phyloP scores from a whole-genome alignment of 257 asterid species.

The Gentiana straminea region DNA sequence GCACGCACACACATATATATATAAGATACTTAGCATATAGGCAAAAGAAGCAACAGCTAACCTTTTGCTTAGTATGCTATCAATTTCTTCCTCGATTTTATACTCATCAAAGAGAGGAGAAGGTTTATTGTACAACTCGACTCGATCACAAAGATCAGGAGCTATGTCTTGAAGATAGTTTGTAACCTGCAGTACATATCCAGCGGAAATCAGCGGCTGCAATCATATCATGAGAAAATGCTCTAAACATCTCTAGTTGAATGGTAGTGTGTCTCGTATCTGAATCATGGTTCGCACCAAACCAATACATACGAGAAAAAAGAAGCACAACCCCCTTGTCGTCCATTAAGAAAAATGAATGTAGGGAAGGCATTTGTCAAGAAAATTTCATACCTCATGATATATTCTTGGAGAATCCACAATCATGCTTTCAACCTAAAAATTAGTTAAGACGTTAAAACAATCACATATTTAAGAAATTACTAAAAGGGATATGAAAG shows the following conservation, averaged over 20 bases:
- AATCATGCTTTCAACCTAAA: constrained; percentile 77
- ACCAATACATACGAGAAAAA: neutral
- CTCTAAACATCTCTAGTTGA: neutral
- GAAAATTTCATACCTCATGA: constrained; percentile 66
- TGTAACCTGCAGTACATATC: constrained; percentile 50
- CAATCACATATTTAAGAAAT: neutral
- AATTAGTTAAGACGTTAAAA: constrained; percentile 2
- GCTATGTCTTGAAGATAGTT: constrained; percentile 95
- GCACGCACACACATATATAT: no score
- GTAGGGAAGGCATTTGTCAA: neutral
- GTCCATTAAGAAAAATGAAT: neutral
- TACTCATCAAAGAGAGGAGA: constrained; percentile 86
- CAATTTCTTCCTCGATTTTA: constrained; percentile 78
- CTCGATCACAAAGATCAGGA: constrained; percentile 83
- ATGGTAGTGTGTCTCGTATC: no score
- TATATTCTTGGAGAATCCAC: constrained; percentile 94
- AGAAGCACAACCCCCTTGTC: neutral
- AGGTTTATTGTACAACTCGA: constrained; percentile 63
- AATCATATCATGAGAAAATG: neutral
- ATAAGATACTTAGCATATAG: neutral
- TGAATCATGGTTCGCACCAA: neutral
- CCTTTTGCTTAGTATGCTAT: constrained; percentile 84
- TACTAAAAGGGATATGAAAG: neutral
- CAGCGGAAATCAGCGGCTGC: constrained; percentile 18
- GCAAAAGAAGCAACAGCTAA: constrained; percentile 13